Evolutionary conservation across 139 green algal species (phyloP).

Genomic region (Micractinium conductrix): DNA sequence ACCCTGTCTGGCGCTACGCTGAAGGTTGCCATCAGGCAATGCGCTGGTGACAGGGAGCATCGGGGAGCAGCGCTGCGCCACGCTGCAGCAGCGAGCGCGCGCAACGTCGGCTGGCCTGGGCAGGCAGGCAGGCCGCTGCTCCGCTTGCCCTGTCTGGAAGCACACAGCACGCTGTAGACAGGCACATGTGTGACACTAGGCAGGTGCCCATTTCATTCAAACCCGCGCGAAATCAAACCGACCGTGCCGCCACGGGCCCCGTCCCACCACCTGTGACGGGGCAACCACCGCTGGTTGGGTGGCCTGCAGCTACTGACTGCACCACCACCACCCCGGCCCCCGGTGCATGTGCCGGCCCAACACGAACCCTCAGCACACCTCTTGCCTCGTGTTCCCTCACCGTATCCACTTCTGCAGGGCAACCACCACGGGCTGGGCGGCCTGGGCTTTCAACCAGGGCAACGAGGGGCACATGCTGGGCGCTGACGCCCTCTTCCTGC

Average conservation of each 20-base stretch:
- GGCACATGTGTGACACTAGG: not conserved
- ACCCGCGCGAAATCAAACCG: no score
- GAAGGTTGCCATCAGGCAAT: conserved; percentile 8
- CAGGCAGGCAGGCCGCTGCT: not conserved
- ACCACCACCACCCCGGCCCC: no score
- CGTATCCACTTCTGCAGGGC: not conserved
- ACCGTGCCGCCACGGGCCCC: no score
- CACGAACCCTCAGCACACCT: no score
- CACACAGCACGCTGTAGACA: not conserved
- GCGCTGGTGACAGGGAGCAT: not conserved
- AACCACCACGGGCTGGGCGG: not conserved
- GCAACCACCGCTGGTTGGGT: no score
- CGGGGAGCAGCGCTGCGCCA: not conserved
- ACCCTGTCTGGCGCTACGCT: not conserved
- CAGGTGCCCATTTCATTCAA: no score
- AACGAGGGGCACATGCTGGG: not conserved
- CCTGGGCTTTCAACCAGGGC: not conserved
- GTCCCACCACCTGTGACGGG: no score
- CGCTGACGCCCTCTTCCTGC: not conserved
- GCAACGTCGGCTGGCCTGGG: not conserved
- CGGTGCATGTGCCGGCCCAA: no score
- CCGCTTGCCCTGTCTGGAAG: not conserved
- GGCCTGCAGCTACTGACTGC: no score
- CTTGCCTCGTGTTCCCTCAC: no score
- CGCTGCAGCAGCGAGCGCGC: not conserved